A percentile compares a stretch with the other conserved stretches of the same genome.
Evolutionary conservation across 345 rosid genomes (phyloP).

Genomic region (Populus tremula): DNA sequence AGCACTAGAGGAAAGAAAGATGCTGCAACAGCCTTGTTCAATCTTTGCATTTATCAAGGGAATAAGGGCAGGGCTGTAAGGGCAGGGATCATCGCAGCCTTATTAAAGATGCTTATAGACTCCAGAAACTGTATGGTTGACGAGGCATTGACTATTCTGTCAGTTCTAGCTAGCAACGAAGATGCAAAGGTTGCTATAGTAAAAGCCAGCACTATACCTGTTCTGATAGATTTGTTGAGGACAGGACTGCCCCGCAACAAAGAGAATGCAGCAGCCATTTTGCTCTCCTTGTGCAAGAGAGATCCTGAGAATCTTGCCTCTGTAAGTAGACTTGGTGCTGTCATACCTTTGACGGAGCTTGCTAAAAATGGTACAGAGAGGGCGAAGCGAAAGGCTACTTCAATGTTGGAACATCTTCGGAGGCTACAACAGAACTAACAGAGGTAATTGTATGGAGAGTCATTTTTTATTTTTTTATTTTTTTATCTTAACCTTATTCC

Average conservation of each 20-base stretch:
- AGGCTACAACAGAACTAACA: constrained; percentile 41
- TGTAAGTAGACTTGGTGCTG: constrained; percentile 77
- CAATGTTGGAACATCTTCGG: constrained; percentile 69
- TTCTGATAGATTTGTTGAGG: constrained; percentile 57
- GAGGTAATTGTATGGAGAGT: constrained; percentile 14
- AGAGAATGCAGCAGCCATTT: constrained; percentile 82
- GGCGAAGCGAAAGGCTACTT: constrained; percentile 74
- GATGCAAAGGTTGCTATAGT: constrained; percentile 71
- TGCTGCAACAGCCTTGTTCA: constrained; percentile 89
- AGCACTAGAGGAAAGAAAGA: constrained; percentile 86
- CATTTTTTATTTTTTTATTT: constrained; percentile 8
- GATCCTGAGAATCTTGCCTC: constrained; percentile 60
- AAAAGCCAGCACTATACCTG: constrained; percentile 60
- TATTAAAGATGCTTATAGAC: constrained; percentile 65
- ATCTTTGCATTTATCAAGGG: constrained; percentile 77
- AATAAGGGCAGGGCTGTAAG: constrained; percentile 88
- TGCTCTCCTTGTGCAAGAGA: constrained; percentile 83
- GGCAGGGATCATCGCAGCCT: constrained; percentile 67
- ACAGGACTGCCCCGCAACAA: constrained; percentile 65
- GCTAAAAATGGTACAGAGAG: constrained; percentile 83
- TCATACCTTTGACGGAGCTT: constrained; percentile 75
- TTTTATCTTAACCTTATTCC: constrained; percentile 4
- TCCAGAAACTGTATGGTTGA: constrained; percentile 63
- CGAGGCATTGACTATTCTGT: constrained; percentile 75
- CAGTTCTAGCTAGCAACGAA: constrained; percentile 68